Conservation (phyloP, 164 flowering plant genomes). For the Kalanchoe fedtschenkoi region DNA sequence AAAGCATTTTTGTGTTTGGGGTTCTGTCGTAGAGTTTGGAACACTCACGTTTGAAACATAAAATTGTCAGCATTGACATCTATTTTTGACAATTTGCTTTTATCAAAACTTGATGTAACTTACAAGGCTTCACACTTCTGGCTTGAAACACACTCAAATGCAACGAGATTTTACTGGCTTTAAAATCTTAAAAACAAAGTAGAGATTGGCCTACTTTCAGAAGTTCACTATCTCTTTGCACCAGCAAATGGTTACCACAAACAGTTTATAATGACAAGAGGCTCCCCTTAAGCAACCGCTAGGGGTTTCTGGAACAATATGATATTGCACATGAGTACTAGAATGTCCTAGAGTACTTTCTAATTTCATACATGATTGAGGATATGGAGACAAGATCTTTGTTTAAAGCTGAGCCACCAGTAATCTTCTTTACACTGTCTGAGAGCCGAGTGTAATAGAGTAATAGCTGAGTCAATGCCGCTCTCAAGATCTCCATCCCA, state of each 20-base stretch:
- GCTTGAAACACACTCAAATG: too few species aligned
- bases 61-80: too few species aligned
- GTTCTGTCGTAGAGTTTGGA: too few species aligned
- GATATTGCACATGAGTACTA: too few species aligned
- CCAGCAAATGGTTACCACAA: background rate
- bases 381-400: constrained; percentile 88
- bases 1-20: too few species aligned
- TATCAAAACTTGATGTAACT: too few species aligned
- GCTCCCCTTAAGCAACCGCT: background rate
- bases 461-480: constrained; percentile 86
- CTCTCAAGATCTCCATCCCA: constrained; percentile 96
- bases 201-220: too few species aligned
- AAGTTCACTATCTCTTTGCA: background rate
- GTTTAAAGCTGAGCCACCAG: constrained; percentile 71
- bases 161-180: too few species aligned
- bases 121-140: too few species aligned
- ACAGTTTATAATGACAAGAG: background rate
- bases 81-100: too few species aligned
- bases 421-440: constrained; percentile 70
- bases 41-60: too few species aligned
- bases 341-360: constrained; percentile 80
- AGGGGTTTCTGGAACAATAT: background rate
- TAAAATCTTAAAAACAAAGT: too few species aligned
- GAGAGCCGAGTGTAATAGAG: constrained; percentile 93
- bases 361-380: constrained; percentile 88